Base-by-base conservation (phyloP, 2,329 filamentous ascomycete genomes). In the Neopestalotiopsis sp. region DNA sequence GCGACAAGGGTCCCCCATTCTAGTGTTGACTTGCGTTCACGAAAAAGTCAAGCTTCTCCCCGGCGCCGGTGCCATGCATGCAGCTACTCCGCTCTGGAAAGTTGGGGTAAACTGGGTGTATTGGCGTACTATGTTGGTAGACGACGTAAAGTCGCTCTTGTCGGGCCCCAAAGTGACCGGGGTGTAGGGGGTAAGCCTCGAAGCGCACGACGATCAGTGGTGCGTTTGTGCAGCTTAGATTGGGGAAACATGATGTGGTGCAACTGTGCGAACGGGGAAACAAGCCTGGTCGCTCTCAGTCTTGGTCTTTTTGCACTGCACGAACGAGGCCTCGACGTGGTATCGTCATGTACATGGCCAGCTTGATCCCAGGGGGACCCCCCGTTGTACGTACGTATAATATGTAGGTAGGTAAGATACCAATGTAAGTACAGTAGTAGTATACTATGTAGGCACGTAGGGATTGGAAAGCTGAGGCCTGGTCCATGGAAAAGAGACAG, bases 181-280 rank as follows among this genome's bases (percentile, higher is more conserved):
- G 42, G 32, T 53, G 40, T 28, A 62, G 58, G 57, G 66, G 57
- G 40, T 53, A 63, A 28, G 45, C 45, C 57, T 38, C 34, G 34
- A 67, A 67, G 58, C 66, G 66, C 57, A 61, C 38, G n/a, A 49
- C 56, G 66, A 57, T 69, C 65, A 69, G 38, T 69, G 68, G 64
- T 64, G 64, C 65, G 68, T 69, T 69, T 53, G 45, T 53, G 45
- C 45, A 53, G 45, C 45, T 53, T 69, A 69, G 65, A 65, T 69
- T 69, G 68, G 68, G 53, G 68, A 61, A 69, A 53, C 45, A 53
- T 53, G 3, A 34, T 49, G 56, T 59, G 58, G 58, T 63, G 66
- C 59, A 32, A 67, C 66, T 62, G 49, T 61, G 42, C 49, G 32
- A 66, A 49, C 49, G 32, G 28, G 34, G 34, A 34, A 61, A 30